Base-by-base conservation (phyloP, 2,329 filamentous ascomycete genomes). In the Apiospora koreana region DNA sequence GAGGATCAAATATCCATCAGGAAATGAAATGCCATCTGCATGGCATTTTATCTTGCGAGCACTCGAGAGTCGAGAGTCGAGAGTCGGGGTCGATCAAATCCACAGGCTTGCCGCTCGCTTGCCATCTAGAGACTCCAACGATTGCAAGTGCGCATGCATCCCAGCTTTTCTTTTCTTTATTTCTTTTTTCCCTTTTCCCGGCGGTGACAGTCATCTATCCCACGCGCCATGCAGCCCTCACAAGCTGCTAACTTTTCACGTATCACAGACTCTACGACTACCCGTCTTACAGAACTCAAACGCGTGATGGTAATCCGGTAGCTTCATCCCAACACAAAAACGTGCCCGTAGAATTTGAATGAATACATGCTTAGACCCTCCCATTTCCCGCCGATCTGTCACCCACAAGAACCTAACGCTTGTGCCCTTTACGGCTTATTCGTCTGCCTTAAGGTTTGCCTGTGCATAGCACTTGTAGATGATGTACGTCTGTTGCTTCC, bases 1-100 rank as follows among this genome's bases (percentile, higher is more conserved):
- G 54, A 62, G 54, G 54, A n/a, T 6, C 54, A 62, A 62, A 62
- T 62, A 31, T 62, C 54, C 54, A 62, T 62, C 54, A 62, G 54
- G 54, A 62, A 62, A 62, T 62, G 54, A 62, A 62, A 62, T 62
- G 54, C 54, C 54, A 58, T 58, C 50, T 58, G 50, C 50, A 58
- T 35, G 50, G 50, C 50, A 58, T 58, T 58, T 35, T 58, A 31
- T 58, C 50, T 31, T 28, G 50, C 50, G 50, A 58, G 50, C 35
- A 21, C 50, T 62, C 50, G 50, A 35, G n/a, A n/a, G n/a, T n/a
- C n/a, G n/a, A n/a, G n/a, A n/a, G n/a, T n/a, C n/a, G n/a, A n/a
- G n/a, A n/a, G n/a, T n/a, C n/a, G n/a, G n/a, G 28, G 25, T 62
- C 54, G 28, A 58, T 58, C 50, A 35, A 62, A 38, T n/a, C 50